phyloP scores from a whole-genome alignment of 352 stramenopile genomes.

The Globisporangium apiculatum region DNA sequence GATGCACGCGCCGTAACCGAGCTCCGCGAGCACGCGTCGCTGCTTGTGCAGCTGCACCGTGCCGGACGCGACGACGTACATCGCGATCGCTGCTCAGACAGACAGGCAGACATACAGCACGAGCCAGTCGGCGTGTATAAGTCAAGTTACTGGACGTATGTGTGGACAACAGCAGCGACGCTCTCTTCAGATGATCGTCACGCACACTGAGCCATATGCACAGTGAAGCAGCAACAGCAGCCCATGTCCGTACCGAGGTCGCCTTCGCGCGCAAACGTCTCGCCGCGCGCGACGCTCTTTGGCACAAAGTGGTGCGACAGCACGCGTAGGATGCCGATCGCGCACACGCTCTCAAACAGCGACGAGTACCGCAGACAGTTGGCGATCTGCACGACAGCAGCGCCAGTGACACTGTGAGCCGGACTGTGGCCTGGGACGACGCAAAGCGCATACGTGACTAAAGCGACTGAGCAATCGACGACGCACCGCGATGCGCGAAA shows the following conservation, averaged over 20 bases:
- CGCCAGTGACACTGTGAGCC: background rate
- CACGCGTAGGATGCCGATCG: constrained; percentile 66
- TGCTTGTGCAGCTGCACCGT: constrained; percentile 79
- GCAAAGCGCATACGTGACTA: too few relatives aligned
- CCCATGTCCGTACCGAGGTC: constrained; percentile 35
- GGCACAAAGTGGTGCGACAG: constrained; percentile 77
- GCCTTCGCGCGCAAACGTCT: constrained; percentile 61
- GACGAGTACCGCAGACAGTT: constrained; percentile 76
- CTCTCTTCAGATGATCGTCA: too few relatives aligned
- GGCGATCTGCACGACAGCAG: constrained; percentile 35
- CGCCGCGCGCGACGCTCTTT: constrained; percentile 31
- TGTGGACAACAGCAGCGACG: background rate
- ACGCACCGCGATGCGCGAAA: constrained; percentile 68
- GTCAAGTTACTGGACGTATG: background rate
- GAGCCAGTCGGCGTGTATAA: too few relatives aligned
- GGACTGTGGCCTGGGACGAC: too few relatives aligned
- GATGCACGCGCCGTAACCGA: constrained; percentile 67
- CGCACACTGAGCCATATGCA: too few relatives aligned
- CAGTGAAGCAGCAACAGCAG: too few relatives aligned
- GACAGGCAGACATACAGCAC: background rate
- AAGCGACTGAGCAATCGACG: too few relatives aligned
- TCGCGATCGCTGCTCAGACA: constrained; percentile 42
- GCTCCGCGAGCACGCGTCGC: constrained; percentile 46
- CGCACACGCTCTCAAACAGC: constrained; percentile 75
- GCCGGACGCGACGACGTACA: constrained; percentile 71